These are phyloP conservation scores for Rutstroemia sp. DNA, from an alignment of 2,329 filamentous ascomycete genomes.

Conservation along the genomic window DNA sequence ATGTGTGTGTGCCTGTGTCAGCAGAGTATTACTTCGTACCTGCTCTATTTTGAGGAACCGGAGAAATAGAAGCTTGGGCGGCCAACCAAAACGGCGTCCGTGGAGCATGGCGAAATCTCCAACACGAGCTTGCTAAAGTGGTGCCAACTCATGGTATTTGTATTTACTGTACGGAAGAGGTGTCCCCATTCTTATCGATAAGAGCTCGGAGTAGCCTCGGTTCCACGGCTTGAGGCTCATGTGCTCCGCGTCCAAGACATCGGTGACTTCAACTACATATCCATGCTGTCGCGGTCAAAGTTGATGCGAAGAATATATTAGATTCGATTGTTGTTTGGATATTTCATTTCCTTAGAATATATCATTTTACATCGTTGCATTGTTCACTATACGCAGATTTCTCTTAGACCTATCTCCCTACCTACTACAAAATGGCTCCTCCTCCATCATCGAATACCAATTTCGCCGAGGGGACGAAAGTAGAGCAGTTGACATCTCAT, in stretches of 20 bases:
- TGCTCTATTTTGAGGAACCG: no score
- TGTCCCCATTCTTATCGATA: neutral
- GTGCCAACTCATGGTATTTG: neutral
- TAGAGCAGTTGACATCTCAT: conserved; percentile 43
- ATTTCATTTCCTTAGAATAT: neutral
- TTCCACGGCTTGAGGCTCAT: no score
- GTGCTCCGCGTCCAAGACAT: no score
- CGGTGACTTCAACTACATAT: no score
- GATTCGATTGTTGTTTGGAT: no score
- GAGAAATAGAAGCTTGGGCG: no score
- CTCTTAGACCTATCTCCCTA: neutral
- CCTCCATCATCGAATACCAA: conserved; percentile 1
- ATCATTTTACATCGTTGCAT: neutral
- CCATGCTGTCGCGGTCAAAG: no score
- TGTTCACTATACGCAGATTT: neutral
- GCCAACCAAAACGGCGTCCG: no score
- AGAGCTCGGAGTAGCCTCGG: neutral
- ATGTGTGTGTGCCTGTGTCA: no score
- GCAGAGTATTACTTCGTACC: no score
- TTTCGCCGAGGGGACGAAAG: conserved; percentile 36
- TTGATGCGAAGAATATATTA: no score
- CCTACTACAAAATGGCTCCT: neutral
- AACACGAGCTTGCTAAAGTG: neutral
- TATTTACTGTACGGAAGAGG: neutral
- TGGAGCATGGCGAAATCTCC: no score